A percentile compares a stretch with the other conserved stretches of the same genome.
These are phyloP conservation scores for Saccharum officinarum DNA, from an alignment of 176 grass and related monocot genomes.

Conservation along the genomic window DNA sequence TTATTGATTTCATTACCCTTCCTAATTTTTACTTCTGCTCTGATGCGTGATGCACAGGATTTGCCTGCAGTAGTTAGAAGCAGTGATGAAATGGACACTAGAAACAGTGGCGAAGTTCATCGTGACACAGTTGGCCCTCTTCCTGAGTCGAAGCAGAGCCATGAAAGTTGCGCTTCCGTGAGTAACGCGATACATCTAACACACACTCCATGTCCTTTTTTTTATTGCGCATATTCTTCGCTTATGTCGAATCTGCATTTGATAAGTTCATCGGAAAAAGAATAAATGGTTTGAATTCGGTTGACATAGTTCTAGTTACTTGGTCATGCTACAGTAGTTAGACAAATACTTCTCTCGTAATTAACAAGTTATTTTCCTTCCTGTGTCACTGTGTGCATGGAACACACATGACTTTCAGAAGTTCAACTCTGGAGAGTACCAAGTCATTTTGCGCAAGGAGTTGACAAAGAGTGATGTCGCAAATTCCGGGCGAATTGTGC, in stretches of 20 bases:
- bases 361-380: constrained; percentile 26
- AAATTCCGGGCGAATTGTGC: constrained; percentile 81
- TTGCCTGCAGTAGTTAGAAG: constrained; percentile 40
- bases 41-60: constrained; percentile 38
- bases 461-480: constrained; percentile 93
- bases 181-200: constrained; percentile 22
- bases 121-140: constrained; percentile 27
- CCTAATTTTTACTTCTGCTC: constrained; percentile 26
- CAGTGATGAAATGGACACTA: constrained; percentile 41
- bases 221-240: neutral
- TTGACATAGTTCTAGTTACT: neutral
- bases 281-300: neutral
- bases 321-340: neutral
- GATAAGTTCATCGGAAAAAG: neutral
- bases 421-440: constrained; percentile 53
- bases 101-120: constrained; percentile 21
- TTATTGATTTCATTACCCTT: constrained; percentile 20
- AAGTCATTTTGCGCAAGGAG: constrained; percentile 74
- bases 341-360: constrained; percentile 12
- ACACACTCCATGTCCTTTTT: neutral
- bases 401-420: constrained; percentile 32
- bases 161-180: constrained; percentile 38
- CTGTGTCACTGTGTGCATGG: neutral
- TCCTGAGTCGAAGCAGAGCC: constrained; percentile 40
- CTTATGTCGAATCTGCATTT: neutral